Base-by-base conservation (phyloP, 148 eudicot species). In the Cornus kousa region DNA sequence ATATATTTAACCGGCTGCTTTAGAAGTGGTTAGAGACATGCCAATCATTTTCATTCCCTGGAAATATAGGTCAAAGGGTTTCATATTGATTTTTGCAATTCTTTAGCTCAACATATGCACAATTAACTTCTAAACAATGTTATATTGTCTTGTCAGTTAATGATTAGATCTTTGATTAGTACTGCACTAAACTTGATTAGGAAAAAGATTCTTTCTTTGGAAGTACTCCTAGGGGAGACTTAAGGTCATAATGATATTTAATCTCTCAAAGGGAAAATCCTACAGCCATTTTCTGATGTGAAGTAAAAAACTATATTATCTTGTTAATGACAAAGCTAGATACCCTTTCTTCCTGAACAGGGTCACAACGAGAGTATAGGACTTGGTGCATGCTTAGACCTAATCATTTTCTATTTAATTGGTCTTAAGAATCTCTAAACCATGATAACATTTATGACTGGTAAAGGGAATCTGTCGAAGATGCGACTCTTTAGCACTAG, bases 381-480 rank as follows among this genome's bases (percentile, higher is more conserved):
- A 66, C 46, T 79, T 73, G 72, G 65, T 66, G 46, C 67, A 79
- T 65, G 68, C 48, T 79, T 19, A 64, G 81, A 72, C 67, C 70
- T 31, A 37, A 70, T 57, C 13, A 62, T 62, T n/a, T 62, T 62
- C 24, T 62, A 62, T 62, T 62, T 62, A 62, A 17, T 19, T 62
- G 5, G 24, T 62, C 3, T 53, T 50, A 19, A 50, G 73, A 31
- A 48, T 48, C 72, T 50, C 65, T 68, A 53, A 32, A 53, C n/a
- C 67, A 68, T 32, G 50, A 32, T 77, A 74, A 50, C 39, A 31
- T 70, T 78, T 48, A 55, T 35, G 22, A 70, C 53, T 35, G 28
- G 68, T 4, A n/a, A 69, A 70, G 24, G 69, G 80, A 68, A 67
- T 67, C 59, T 24, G 48, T 66, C 17, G 71, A 65, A n/a, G 19